Conservation (phyloP, 805 yeast species). For the Isabelozyma pseudorhagii region DNA sequence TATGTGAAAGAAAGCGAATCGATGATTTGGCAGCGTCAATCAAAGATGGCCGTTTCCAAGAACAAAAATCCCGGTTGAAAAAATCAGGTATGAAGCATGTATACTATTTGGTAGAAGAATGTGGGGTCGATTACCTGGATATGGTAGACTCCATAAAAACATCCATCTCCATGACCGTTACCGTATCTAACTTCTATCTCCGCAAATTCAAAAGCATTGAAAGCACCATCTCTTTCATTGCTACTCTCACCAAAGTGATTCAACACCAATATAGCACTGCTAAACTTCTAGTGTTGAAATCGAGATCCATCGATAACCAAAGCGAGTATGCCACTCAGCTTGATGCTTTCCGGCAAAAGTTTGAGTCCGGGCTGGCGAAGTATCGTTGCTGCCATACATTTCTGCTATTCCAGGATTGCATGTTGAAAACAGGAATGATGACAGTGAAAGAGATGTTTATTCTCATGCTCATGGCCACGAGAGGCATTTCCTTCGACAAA, state of each 20-base stretch:
- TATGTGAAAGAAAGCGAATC: slow-evolving; percentile 86
- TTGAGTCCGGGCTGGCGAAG: slow-evolving; percentile 22
- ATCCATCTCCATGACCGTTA: slow-evolving; percentile 66
- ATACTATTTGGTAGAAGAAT: slow-evolving; percentile 80
- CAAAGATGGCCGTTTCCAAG: slow-evolving; percentile 82
- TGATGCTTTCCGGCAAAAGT: slow-evolving; percentile 41
- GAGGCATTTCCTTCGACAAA: slow-evolving; percentile 82
- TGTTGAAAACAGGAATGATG: slow-evolving; percentile 66
- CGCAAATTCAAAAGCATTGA: slow-evolving; percentile 69
- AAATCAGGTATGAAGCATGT: slow-evolving; percentile 66
- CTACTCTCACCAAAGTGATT: slow-evolving; percentile 46
- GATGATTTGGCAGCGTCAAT: slow-evolving; percentile 84
- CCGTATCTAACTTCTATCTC: slow-evolving; percentile 63
- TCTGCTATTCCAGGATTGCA: slow-evolving; percentile 53
- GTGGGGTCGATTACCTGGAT: slow-evolving; percentile 37
- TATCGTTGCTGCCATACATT: slow-evolving; percentile 38
- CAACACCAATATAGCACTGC: slow-evolving; percentile 24
- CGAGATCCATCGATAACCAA: slow-evolving; percentile 47
- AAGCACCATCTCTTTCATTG: slow-evolving; percentile 65
- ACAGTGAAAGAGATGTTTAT: slow-evolving; percentile 77
- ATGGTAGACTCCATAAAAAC: slow-evolving; percentile 72
- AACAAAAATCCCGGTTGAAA: slow-evolving; percentile 76
- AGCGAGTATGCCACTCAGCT: slow-evolving; percentile 45
- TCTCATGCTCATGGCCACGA: slow-evolving; percentile 70
- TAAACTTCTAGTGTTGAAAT: slow-evolving; percentile 50